A percentile compares a stretch with the other conserved stretches of the same genome.
These are phyloP conservation scores for Mucor ambiguus DNA, from an alignment of 371 early-diverging fungal species.

Conservation along the genomic window DNA sequence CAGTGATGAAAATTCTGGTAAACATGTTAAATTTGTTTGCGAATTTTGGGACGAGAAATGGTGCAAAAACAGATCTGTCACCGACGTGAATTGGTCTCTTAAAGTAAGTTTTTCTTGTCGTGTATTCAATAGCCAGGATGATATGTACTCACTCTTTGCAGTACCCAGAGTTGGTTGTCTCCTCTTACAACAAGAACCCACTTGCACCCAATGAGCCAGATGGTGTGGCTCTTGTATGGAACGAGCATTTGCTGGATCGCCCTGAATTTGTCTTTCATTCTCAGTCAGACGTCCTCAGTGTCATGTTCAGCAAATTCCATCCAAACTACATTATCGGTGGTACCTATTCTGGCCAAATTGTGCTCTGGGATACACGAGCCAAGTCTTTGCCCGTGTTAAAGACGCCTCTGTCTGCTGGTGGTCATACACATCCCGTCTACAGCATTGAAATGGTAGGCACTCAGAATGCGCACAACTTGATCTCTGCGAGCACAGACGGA, in stretches of 20 bases:
- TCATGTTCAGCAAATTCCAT: slow-evolving; percentile 89
- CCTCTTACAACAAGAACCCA: slow-evolving; percentile 89
- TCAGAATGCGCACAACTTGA: slow-evolving; percentile 90
- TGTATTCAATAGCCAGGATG: no score
- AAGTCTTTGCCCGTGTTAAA: slow-evolving; percentile 83
- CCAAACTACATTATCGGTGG: slow-evolving; percentile 92
- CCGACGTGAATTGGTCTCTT: slow-evolving; percentile 91
- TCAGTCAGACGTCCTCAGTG: slow-evolving; percentile 91
- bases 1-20: slow-evolving; percentile 68
- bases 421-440: slow-evolving; percentile 97
- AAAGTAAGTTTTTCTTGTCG: slow-evolving; percentile 52
- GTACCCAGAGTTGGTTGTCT: slow-evolving; percentile 87
- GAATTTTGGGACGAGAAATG: slow-evolving; percentile 83
- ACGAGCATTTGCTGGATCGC: slow-evolving; percentile 80
- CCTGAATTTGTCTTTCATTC: slow-evolving; percentile 96
- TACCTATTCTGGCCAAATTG: slow-evolving; percentile 96
- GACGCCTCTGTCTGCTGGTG: slow-evolving; percentile 86
- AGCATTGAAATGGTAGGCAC: slow-evolving; percentile 90
- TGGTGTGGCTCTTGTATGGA: slow-evolving; percentile 95
- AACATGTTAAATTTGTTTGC: slow-evolving; percentile 70
- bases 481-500: slow-evolving; percentile 94
- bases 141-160: slow-evolving; percentile 22
- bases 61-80: slow-evolving; percentile 85
- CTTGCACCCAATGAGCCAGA: slow-evolving; percentile 89
- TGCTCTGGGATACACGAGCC: slow-evolving; percentile 95